Base-by-base conservation (phyloP, 2,329 filamentous ascomycete species). In the Beauveria sp. region DNA sequence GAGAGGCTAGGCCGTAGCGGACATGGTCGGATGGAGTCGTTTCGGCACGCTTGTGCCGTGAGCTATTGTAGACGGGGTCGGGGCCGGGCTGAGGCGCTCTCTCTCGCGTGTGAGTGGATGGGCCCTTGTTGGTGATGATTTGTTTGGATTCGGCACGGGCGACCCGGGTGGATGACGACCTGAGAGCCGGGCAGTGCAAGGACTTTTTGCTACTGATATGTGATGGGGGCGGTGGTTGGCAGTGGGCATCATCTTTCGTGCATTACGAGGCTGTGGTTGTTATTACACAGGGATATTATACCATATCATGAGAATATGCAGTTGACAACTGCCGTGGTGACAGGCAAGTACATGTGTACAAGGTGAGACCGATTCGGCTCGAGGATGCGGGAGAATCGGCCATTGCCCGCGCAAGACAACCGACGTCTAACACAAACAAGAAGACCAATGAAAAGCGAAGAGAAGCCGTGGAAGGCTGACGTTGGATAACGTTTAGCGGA, bases 1-100 rank as follows among this genome's bases (percentile, higher is more conserved):
- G 55, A 34, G 34, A 18, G 43, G 55, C 46, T 43, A 51, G 24
- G 30, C 55, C 22, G 44, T 6, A 57, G 55, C 28, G 30, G 44
- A 48, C 55, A 26, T 30, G 55, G 55, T 58, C 46, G 44, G 46
- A 51, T 59, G 55, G 55, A 52, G 55, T 26, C 57, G 16, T 20
- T 59, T 59, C 57, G 57, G 57, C 57, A 59, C 47, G 41, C 26
- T 53, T 43, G 57, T 59, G 57, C 57, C 57, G 57, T 59, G 55
- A 20, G 44, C 41, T 44, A 14, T 40, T 40, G 41, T 16, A 46
- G 24, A 22, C 30, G 20, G 10, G 44, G 30, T 43, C 34, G 43
- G 22, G 43, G 14, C 26, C 28, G 12, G 22, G 50, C 41, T 20
- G 41, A 20, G 18, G 30, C 16, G 14, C n/a, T 20, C 12, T 34